Conservation (phyloP, 1,139 yeast species). For the Kurtzmaniella quercitrusa region DNA sequence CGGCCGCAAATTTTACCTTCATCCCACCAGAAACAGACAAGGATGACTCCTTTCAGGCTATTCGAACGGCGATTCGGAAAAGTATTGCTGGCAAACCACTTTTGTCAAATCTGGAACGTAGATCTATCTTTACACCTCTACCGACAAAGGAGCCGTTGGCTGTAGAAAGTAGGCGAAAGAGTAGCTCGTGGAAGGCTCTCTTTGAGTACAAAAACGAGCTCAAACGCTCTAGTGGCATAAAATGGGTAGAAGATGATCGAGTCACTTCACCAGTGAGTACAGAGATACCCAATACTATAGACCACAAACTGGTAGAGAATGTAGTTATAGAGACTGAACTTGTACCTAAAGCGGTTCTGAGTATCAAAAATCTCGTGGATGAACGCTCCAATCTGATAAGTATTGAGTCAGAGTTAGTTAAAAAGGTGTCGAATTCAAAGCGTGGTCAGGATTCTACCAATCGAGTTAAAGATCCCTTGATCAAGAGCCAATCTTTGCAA, state of each 20-base stretch:
- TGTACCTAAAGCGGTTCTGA: too few relatives aligned
- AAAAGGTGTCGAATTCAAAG: too few relatives aligned
- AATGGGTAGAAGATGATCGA: neutral
- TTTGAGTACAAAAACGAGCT: neutral
- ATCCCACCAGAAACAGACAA: slow-evolving; percentile 3
- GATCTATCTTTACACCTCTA: slow-evolving; percentile 35
- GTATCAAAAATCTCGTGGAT: too few relatives aligned
- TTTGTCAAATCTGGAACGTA: slow-evolving; percentile 11
- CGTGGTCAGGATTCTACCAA: too few relatives aligned
- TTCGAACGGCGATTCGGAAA: slow-evolving; percentile 35
- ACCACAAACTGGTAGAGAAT: too few relatives aligned
- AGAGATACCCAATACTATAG: too few relatives aligned
- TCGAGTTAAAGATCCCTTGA: too few relatives aligned
- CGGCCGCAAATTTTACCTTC: slow-evolving; percentile 5
- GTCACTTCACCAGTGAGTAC: neutral
- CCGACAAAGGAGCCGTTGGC: slow-evolving; percentile 39
- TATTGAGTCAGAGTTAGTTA: too few relatives aligned
- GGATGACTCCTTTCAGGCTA: slow-evolving; percentile 30
- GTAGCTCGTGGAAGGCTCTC: neutral
- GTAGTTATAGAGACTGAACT: too few relatives aligned
- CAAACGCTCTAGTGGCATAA: slow-evolving; percentile 5
- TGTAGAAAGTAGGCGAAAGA: slow-evolving; percentile 6
- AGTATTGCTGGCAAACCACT: slow-evolving; percentile 32
- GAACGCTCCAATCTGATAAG: too few relatives aligned
- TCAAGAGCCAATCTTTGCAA: too few relatives aligned